These are phyloP conservation scores for Dovyalis caffra DNA, from an alignment of 345 rosid species.

Conservation along the genomic window DNA sequence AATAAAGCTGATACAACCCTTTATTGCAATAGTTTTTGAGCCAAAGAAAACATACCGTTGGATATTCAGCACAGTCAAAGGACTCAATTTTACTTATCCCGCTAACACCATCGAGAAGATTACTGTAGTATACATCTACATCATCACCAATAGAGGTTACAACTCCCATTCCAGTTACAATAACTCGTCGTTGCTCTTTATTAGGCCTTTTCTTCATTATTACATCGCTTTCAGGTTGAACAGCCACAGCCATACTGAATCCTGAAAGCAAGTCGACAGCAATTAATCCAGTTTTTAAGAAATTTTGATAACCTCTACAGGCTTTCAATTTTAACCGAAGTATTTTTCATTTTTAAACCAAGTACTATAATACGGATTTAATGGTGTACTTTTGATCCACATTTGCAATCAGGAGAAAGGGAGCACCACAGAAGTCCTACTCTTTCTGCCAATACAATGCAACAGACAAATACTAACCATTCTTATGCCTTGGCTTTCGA, in stretches of 20 bases:
- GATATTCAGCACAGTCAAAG: slow-evolving; percentile 69
- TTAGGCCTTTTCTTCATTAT: slow-evolving; percentile 46
- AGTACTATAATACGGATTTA: neutral
- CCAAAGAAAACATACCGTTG: slow-evolving; percentile 50
- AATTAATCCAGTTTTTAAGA: neutral
- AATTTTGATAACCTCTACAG: neutral
- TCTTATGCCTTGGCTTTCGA: neutral
- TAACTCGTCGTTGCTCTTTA: slow-evolving; percentile 66
- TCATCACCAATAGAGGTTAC: slow-evolving; percentile 75
- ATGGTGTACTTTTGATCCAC: neutral
- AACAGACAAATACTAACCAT: neutral
- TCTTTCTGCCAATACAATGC: neutral
- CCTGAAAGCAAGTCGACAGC: neutral
- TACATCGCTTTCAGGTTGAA: slow-evolving; percentile 49
- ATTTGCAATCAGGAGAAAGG: neutral
- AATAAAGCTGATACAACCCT: neutral
- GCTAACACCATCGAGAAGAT: slow-evolving; percentile 75
- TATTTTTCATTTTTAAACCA: too few species aligned
- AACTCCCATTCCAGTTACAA: slow-evolving; percentile 87
- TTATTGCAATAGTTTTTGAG: neutral
- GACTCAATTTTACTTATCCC: slow-evolving; percentile 77
- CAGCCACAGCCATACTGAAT: slow-evolving; percentile 32
- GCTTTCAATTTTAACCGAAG: neutral
- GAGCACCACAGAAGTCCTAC: neutral
- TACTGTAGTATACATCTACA: slow-evolving; percentile 58